Evolutionary conservation across 768 basidiomycete genomes (phyloP).

Genomic region (Filobasidium wieringae): DNA sequence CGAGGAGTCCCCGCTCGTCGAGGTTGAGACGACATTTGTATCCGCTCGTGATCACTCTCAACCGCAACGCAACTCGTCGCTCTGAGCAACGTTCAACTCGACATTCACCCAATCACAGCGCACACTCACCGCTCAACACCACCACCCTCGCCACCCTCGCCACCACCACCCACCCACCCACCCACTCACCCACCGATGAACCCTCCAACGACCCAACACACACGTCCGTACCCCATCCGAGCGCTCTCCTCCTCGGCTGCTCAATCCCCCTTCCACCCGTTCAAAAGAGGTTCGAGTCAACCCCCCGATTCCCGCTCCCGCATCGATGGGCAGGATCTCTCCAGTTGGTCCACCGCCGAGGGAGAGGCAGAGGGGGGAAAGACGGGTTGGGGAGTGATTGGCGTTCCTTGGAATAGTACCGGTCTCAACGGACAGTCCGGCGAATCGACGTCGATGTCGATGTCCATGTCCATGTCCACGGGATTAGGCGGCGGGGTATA

Average conservation of each 20-base stretch:
- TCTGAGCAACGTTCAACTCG: too few relatives aligned
- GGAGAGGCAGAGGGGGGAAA: background rate
- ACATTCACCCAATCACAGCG: too few relatives aligned
- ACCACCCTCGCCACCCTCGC: too few relatives aligned
- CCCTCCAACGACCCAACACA: too few relatives aligned
- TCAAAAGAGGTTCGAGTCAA: background rate
- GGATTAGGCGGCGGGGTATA: background rate
- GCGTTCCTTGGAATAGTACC: background rate
- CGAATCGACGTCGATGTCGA: background rate
- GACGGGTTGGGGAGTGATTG: background rate
- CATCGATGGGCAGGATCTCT: background rate
- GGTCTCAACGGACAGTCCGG: background rate
- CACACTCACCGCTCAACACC: too few relatives aligned
- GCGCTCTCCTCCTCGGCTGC: constrained; percentile 11
- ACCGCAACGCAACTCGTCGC: too few relatives aligned
- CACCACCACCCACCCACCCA: too few relatives aligned
- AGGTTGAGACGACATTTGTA: too few relatives aligned
- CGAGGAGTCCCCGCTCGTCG: too few relatives aligned
- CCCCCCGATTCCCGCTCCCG: background rate
- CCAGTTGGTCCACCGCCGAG: background rate
- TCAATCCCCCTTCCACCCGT: constrained; percentile 1
- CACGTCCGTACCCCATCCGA: constrained; percentile 5
- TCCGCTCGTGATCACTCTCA: too few relatives aligned
- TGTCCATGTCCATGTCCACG: background rate
- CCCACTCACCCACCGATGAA: too few relatives aligned